Evolutionary conservation across 2,329 filamentous ascomycete genomes (phyloP), one percentile per base, ranked within the genome.

Genomic region (Zasmidium citrigriseum): DNA sequence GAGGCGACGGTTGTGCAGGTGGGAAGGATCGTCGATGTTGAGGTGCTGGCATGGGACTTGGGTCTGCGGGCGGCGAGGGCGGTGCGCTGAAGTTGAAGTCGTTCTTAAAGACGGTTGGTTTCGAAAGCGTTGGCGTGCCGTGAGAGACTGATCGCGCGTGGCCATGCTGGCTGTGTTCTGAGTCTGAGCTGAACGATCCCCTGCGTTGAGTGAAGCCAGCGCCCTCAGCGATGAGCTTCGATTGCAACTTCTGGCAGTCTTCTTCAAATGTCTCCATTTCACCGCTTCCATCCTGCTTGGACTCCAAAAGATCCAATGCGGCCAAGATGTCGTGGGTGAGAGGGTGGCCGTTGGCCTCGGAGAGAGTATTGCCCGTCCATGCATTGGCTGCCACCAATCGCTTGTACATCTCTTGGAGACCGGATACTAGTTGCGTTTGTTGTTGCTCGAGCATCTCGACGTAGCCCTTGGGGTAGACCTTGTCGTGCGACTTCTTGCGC

Each of bases 371-470:
- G 34, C 84, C 84, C 11, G 77, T 77, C 85, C 85, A 87, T 45
- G 77, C 77, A 61, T 84, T 78, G 46, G 81, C 81, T 44, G 76
- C 76, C 27, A 78, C 73, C 27, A 81, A 69, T 53, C 82, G 78
- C 62, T 77, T 79, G 71, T 87, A 87, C 47, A 87, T 75, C 70
- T 86, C 82, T 68, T 85, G 83, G 4, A 87, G 77, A 46, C 83
- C 85, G 54, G 82, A 75, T 25, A 87, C 84, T 4, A 88, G 77
- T 74, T 86, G 85, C 20, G 76, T 72, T 71, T 87, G 85, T 76
- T 88, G 85, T 67, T 86, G 84, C 68, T 88, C 85, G 51, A 88
- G 80, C 83, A 87, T 86, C 71, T 88, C 85, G 25, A 87, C 84
- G 45, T 69, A 87, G 81, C 85, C 85, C 75, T 87, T 88, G n/a